A percentile compares a stretch with the other conserved stretches of the same genome.
phyloP scores from a whole-genome alignment of 1,284 basidiomycete species.

The Schizophyllum amplum region DNA sequence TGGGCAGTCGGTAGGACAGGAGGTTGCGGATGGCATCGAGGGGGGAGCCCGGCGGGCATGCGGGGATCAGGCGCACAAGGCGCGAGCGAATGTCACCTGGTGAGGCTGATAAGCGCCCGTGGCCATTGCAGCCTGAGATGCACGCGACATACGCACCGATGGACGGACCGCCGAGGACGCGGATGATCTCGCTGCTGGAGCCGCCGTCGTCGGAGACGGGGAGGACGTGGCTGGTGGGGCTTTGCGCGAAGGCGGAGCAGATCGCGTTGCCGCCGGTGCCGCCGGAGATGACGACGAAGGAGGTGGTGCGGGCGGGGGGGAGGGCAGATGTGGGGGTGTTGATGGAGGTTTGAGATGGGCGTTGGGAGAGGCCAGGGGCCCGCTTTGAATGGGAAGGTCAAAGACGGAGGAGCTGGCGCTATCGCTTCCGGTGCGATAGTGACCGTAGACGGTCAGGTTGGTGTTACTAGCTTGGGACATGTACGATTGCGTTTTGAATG shows the following conservation, averaged over 20 bases:
- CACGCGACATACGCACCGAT: constrained; percentile 41
- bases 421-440: constrained; percentile 15
- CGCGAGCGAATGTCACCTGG: constrained; percentile 78
- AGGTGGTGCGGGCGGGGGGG: not conserved
- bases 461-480: no score
- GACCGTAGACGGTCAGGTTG: not conserved
- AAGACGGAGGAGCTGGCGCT: constrained; percentile 67
- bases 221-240: constrained; percentile 58
- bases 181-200: constrained; percentile 78
- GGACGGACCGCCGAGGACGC: constrained; percentile 76
- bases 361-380: constrained; percentile 1
- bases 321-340: not conserved
- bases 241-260: constrained; percentile 59
- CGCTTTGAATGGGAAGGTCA: constrained; percentile 49
- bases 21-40: constrained; percentile 67
- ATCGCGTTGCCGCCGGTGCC: constrained; percentile 81
- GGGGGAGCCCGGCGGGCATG: constrained; percentile 46
- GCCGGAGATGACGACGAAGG: constrained; percentile 66
- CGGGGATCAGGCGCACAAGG: constrained; percentile 73
- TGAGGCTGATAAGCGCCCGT: constrained; percentile 7
- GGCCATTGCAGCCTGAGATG: constrained; percentile 5
- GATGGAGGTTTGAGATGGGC: not conserved
- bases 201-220: constrained; percentile 86
- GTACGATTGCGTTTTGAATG: no score
- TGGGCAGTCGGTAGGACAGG: constrained; percentile 75